Conservation (phyloP, 2,329 filamentous ascomycete species). For the Aschersonia sp. region DNA sequence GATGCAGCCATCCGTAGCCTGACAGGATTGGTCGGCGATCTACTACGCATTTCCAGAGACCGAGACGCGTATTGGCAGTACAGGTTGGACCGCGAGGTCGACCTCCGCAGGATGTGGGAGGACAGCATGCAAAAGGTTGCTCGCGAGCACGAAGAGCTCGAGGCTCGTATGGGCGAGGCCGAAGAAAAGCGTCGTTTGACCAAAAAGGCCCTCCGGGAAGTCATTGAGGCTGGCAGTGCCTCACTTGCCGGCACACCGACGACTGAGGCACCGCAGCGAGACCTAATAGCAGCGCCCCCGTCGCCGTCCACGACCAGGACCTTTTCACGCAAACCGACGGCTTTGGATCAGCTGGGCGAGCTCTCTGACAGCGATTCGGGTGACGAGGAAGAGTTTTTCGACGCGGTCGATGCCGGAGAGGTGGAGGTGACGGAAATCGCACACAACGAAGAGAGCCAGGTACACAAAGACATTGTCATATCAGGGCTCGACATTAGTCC, state of each 20-base stretch:
- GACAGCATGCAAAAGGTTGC: constrained; percentile 98
- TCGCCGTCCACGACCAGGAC: constrained; percentile 22
- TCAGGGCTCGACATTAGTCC: constrained; percentile 50
- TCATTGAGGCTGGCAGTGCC: constrained; percentile 43
- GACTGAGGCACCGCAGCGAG: constrained; percentile 16
- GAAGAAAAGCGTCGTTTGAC: constrained; percentile 82
- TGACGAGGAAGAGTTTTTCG: constrained; percentile 88
- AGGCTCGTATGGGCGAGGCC: constrained; percentile 74
- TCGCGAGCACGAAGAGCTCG: constrained; percentile 80
- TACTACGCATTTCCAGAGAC: constrained; percentile 84
- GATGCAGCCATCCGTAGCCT: constrained; percentile 81
- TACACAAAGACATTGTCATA: constrained; percentile 22
- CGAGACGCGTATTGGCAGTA: constrained; percentile 97
- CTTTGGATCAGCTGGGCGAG: constrained; percentile 56
- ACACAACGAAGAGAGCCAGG: constrained; percentile 24
- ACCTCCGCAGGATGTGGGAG: constrained; percentile 93
- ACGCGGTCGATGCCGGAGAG: constrained; percentile 86
- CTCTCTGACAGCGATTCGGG: constrained; percentile 71
- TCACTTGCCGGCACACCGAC: constrained; percentile 15
- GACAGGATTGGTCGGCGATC: constrained; percentile 68
- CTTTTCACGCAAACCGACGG: constrained; percentile 43
- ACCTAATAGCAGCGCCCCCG: constrained; percentile 18
- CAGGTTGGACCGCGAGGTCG: constrained; percentile 75
- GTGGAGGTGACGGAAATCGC: constrained; percentile 66
- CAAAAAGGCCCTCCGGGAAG: constrained; percentile 78